Base-by-base conservation (phyloP, 116 monocot species). In the Papilionanthe hybrid region DNA sequence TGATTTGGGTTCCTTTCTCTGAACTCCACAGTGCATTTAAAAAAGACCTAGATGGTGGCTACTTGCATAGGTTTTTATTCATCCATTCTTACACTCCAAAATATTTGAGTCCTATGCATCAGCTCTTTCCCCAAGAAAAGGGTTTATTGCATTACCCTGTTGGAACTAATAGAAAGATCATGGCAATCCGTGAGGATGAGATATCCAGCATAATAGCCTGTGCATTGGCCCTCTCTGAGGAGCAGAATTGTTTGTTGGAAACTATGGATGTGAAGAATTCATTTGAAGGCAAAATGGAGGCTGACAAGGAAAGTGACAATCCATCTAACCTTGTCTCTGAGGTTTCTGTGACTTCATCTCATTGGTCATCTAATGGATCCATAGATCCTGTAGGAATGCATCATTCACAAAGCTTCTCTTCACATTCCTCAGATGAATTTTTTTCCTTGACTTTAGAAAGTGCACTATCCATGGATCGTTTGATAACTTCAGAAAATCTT, bases 161-260 rank as follows among this genome's bases (percentile, higher is more conserved):
- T 43, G 85, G 87, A 37, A 44, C 86, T 3, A 83, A 86, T 80
- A 90, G 83, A 41, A 82, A 77, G 76, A 73, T 92, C 43, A 68
- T 90, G n/a, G 90, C 88, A 58, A 75, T 87, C 25, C 80, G 58
- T 66, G 93, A 93, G 82, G 92, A 92, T 83, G 93, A 96, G 74
- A 79, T 93, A 82, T 92, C 96, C 41, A 96, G 93, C 85, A 86
- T 93, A 30, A 93, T 96, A 79, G 88, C 96, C 37, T 87, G 85
- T 81, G 92, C 90, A 28, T 57, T 93, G 50, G 80, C 84, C 0
- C 75, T 84, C 56, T 86, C 80, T 77, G 84, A 88, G 68, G 86
- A 85, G 30, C 75, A 79, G 10, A 78, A 55, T 55, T 76, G 76
- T 43, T 67, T 80, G 4, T 44, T 41, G 9, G 85, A 86, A 50